phyloP scores from a whole-genome alignment of 2,329 filamentous ascomycete genomes.

The Sclerotinia sclerotiorum region DNA sequence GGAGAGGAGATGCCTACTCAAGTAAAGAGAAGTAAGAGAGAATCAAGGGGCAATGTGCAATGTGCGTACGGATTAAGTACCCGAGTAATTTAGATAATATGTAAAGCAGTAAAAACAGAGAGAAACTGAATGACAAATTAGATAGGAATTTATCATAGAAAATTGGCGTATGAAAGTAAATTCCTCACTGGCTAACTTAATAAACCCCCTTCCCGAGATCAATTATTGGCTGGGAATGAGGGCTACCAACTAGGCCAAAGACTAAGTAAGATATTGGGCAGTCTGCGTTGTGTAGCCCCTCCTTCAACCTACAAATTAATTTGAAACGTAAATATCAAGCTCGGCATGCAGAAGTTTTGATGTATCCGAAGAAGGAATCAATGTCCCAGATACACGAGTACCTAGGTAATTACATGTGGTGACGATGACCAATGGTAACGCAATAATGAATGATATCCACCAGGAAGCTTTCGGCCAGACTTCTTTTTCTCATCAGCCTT shows the following conservation, averaged over 20 bases:
- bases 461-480: background rate
- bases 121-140: conserved; percentile 9
- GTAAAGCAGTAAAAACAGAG: conserved; percentile 3
- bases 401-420: background rate
- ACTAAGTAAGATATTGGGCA: too few species aligned
- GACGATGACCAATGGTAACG: background rate
- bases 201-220: conserved; percentile 3
- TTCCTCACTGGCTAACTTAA: conserved; percentile 12
- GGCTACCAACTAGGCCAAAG: background rate
- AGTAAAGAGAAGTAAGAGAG: background rate
- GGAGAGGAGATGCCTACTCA: background rate
- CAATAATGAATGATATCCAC: background rate
- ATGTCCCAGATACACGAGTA: background rate
- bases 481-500: background rate
- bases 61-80: background rate
- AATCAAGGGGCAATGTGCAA: conserved; percentile 6
- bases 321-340: background rate
- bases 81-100: background rate
- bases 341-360: background rate
- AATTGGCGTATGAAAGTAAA: background rate
- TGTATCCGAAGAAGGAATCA: background rate
- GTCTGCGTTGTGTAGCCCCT: too few species aligned
- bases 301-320: background rate
- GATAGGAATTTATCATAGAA: conserved; percentile 1
- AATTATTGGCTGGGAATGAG: conserved; percentile 13